These are phyloP conservation scores for Colletotrichum australisinense DNA, from an alignment of 2,329 filamentous ascomycete genomes.

Conservation along the genomic window DNA sequence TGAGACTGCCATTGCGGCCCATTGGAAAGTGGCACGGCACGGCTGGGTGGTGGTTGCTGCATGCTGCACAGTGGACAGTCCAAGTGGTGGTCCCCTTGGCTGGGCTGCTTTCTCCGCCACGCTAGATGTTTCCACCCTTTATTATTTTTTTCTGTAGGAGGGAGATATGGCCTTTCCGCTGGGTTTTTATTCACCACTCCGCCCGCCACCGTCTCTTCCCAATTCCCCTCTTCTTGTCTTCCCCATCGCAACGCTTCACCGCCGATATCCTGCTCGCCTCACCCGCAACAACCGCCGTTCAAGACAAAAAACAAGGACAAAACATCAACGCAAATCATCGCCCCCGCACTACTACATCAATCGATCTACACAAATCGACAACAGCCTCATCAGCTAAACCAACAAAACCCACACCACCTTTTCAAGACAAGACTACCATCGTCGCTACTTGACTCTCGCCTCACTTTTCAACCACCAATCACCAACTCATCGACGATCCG, in stretches of 20 bases:
- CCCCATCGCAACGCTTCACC: conserved; percentile 29
- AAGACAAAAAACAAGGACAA: not conserved
- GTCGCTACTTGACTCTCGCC: not conserved
- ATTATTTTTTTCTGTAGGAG: not conserved
- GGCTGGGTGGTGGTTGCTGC: not conserved
- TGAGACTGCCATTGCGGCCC: not conserved
- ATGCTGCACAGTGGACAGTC: not conserved
- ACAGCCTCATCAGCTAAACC: conserved; percentile 1
- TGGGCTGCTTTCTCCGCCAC: conserved; percentile 23
- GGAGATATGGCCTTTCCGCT: not conserved
- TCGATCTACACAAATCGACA: conserved; percentile 3
- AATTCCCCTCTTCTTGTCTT: not conserved
- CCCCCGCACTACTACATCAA: conserved; percentile 10
- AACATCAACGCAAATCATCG: not conserved
- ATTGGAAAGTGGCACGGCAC: not conserved
- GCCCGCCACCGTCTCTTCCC: not conserved
- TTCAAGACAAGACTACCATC: not conserved
- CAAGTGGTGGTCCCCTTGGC: not conserved
- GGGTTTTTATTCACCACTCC: conserved; percentile 24
- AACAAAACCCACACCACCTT: not conserved
- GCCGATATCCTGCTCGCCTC: conserved; percentile 15
- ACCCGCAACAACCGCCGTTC: conserved; percentile 17
- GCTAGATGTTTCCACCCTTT: conserved; percentile 26
- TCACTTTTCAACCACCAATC: conserved; percentile 8
- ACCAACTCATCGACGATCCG: conserved; percentile 9